phyloP scores from a whole-genome alignment of 2,329 filamentous ascomycete species.

The Trichoderma simmonsii region DNA sequence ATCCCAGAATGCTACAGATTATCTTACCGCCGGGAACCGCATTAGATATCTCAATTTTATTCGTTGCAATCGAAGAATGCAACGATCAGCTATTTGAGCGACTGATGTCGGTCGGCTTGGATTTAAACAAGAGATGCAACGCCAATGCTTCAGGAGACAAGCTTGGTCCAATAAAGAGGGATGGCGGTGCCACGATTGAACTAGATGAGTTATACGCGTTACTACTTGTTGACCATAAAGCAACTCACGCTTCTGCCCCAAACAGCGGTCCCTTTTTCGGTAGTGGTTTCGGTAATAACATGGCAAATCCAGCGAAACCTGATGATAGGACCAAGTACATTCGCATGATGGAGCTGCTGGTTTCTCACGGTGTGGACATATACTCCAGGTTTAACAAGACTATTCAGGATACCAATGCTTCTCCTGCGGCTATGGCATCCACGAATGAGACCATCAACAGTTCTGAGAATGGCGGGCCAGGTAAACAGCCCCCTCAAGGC shows the following conservation, averaged over 20 bases:
- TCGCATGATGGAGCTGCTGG: not conserved
- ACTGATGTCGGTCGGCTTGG: not conserved
- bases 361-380: not conserved
- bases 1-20: constrained; percentile 7
- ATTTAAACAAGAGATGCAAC: not conserved
- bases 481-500: not conserved
- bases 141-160: not conserved
- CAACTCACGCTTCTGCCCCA: not conserved
- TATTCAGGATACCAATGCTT: not conserved
- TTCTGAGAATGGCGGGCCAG: not conserved
- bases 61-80: not conserved
- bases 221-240: not conserved
- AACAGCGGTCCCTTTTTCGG: not conserved
- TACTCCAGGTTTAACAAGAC: not conserved
- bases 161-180: not conserved
- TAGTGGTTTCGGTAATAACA: not conserved
- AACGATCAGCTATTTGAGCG: not conserved
- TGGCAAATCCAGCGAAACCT: not conserved
- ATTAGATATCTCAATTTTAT: not conserved
- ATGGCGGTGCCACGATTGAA: not conserved
- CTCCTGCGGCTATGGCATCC: not conserved
- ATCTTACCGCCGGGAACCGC: not conserved
- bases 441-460: not conserved
- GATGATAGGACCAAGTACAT: not conserved
- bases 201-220: not conserved